phyloP scores from a whole-genome alignment of 2,329 filamentous ascomycete species.

The Escovopsis sp. region DNA sequence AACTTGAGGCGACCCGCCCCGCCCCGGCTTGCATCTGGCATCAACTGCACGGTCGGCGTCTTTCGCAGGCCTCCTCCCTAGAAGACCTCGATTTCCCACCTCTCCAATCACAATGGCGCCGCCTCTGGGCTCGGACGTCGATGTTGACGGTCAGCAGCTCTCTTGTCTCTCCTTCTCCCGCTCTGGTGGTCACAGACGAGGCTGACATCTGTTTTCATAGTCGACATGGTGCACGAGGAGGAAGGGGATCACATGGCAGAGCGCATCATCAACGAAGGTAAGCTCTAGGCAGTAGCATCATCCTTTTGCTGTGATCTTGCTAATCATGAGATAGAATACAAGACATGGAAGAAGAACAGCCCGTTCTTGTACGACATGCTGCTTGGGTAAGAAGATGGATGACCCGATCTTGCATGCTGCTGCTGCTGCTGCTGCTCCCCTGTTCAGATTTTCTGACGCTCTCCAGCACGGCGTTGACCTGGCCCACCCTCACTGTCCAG shows the following conservation, averaged over 20 bases:
- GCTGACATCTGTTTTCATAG: constrained; percentile 9
- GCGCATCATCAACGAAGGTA: constrained; percentile 88
- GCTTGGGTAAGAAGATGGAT: constrained; percentile 42
- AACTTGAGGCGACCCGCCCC: no score
- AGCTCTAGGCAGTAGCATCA: constrained; percentile 1
- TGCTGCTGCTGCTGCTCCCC: neutral
- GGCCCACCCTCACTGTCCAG: constrained; percentile 93
- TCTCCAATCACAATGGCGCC: constrained; percentile 18
- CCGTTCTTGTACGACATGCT: constrained; percentile 98
- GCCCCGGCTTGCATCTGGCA: no score
- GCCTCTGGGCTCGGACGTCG: constrained; percentile 20
- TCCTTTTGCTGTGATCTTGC: neutral
- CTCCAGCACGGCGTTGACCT: constrained; percentile 72
- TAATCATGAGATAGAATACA: constrained; percentile 57
- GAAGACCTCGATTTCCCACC: no score
- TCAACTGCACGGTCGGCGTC: no score
- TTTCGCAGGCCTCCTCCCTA: no score
- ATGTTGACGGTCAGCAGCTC: constrained; percentile 19
- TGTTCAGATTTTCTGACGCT: constrained; percentile 1
- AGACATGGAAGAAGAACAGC: constrained; percentile 99
- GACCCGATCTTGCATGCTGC: no score
- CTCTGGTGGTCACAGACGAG: neutral
- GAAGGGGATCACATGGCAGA: constrained; percentile 55
- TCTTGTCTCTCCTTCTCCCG: neutral
- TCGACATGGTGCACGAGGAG: constrained; percentile 43